Percentiles rank a stretch among this genome's conserved stretches.
These are phyloP conservation scores for Aspergillus cejpii DNA, from an alignment of 2,329 filamentous ascomycete species.

Conservation along the genomic window DNA sequence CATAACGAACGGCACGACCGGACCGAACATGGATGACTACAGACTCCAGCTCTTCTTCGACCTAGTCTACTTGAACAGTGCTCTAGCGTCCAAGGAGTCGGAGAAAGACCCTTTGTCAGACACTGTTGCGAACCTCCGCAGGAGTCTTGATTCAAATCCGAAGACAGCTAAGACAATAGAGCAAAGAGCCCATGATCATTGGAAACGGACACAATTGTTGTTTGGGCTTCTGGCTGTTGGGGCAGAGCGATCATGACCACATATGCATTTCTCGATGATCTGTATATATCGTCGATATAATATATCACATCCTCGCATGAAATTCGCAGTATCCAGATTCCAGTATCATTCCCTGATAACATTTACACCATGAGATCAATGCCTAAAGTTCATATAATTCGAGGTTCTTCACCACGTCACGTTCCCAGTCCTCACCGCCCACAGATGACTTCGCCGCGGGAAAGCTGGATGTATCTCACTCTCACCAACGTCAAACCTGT, in stretches of 20 bases:
- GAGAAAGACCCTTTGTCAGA: constrained; percentile 37
- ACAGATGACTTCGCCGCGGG: constrained; percentile 21
- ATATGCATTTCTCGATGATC: background rate
- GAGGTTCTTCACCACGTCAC: constrained; percentile 21
- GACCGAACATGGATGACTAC: constrained; percentile 24
- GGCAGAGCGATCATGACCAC: constrained; percentile 3
- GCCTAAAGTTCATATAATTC: background rate
- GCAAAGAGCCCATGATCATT: constrained; percentile 67
- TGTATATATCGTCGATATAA: constrained; percentile 1
- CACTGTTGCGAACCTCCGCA: constrained; percentile 40
- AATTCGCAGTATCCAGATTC: too few relatives aligned
- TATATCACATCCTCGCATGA: too few relatives aligned
- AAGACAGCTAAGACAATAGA: constrained; percentile 49
- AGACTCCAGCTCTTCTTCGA: constrained; percentile 38
- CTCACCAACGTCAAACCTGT: constrained; percentile 1
- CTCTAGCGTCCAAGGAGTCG: constrained; percentile 15
- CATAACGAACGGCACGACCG: constrained; percentile 2
- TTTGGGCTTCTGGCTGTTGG: constrained; percentile 63
- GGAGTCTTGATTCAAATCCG: constrained; percentile 46
- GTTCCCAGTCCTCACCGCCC: constrained; percentile 13
- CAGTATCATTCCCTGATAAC: background rate
- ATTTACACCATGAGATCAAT: background rate
- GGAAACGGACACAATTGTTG: constrained; percentile 71
- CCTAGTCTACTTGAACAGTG: constrained; percentile 28
- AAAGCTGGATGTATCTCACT: constrained; percentile 11